These are phyloP conservation scores for Diaporthe nobilis DNA, from an alignment of 2,329 filamentous ascomycete genomes.

Conservation along the genomic window DNA sequence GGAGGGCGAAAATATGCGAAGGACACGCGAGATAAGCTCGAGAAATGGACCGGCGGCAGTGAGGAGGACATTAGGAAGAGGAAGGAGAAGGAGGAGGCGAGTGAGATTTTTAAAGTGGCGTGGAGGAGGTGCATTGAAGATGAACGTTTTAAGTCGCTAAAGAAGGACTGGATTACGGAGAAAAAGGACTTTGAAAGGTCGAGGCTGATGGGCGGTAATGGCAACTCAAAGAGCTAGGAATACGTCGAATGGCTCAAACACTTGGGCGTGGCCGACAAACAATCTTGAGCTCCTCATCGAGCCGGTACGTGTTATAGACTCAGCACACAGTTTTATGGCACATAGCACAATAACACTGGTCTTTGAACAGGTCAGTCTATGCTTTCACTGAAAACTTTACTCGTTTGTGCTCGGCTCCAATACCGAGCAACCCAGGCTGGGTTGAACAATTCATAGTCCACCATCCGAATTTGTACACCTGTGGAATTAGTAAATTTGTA, in stretches of 20 bases:
- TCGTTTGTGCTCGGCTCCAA: background rate
- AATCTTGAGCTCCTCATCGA: background rate
- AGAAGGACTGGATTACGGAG: slow-evolving; percentile 47
- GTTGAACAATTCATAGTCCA: background rate
- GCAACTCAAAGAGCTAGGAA: background rate
- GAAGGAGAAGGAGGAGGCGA: slow-evolving; percentile 65
- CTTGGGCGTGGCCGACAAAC: background rate
- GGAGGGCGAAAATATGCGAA: slow-evolving; percentile 68
- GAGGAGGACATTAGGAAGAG: slow-evolving; percentile 58
- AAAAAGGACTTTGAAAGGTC: slow-evolving; percentile 29
- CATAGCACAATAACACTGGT: background rate
- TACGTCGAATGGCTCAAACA: background rate
- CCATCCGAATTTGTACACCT: background rate
- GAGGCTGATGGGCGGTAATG: background rate
- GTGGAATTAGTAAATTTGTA: background rate
- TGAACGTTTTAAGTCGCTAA: slow-evolving; percentile 59
- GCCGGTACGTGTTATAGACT: background rate
- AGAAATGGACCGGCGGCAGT: slow-evolving; percentile 52
- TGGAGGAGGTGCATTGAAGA: slow-evolving; percentile 63
- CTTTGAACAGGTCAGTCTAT: background rate
- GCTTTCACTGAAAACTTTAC: too few species aligned
- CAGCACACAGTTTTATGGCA: fast-evolving
- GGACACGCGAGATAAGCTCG: slow-evolving; percentile 56
- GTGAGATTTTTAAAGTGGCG: slow-evolving; percentile 61
- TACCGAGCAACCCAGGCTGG: slow-evolving; percentile 20